Percentiles rank a stretch among this genome's conserved stretches.
phyloP scores from a whole-genome alignment of 1,284 basidiomycete genomes.

The Mycena citricolor region DNA sequence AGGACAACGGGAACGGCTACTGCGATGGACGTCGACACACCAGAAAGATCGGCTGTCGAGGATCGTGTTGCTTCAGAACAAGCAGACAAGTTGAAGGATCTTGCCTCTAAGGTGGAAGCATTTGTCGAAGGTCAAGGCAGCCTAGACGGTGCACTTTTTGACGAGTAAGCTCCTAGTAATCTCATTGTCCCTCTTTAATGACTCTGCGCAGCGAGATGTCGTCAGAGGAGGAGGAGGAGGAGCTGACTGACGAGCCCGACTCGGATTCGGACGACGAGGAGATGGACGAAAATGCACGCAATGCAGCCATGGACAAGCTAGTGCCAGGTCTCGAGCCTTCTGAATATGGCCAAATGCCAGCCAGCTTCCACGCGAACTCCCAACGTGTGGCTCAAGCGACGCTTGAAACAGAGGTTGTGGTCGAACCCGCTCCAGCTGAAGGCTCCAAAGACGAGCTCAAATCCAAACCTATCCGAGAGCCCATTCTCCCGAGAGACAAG shows the following conservation, averaged over 20 bases:
- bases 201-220: constrained; percentile 49
- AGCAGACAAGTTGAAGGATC: constrained; percentile 65
- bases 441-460: constrained; percentile 21
- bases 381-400: constrained; percentile 60
- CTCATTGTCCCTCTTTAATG: constrained; percentile 8
- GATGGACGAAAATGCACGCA: constrained; percentile 38
- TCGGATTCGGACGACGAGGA: constrained; percentile 26
- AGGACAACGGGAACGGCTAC: constrained; percentile 35
- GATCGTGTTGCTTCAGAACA: constrained; percentile 58
- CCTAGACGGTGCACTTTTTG: constrained; percentile 82
- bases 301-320: constrained; percentile 67
- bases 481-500: constrained; percentile 73
- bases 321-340: constrained; percentile 67
- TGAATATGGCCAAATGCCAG: constrained; percentile 81
- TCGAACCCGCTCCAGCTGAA: constrained; percentile 5
- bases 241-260: constrained; percentile 30
- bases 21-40: constrained; percentile 50
- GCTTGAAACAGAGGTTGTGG: constrained; percentile 43
- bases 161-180: constrained; percentile 63
- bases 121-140: constrained; percentile 89
- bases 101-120: constrained; percentile 81
- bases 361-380: constrained; percentile 65
- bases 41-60: constrained; percentile 39
- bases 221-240: constrained; percentile 35
- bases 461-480: constrained; percentile 58